Evolutionary conservation across 2,329 filamentous ascomycete species (phyloP).

Genomic region (Salinomyces thailandicus): DNA sequence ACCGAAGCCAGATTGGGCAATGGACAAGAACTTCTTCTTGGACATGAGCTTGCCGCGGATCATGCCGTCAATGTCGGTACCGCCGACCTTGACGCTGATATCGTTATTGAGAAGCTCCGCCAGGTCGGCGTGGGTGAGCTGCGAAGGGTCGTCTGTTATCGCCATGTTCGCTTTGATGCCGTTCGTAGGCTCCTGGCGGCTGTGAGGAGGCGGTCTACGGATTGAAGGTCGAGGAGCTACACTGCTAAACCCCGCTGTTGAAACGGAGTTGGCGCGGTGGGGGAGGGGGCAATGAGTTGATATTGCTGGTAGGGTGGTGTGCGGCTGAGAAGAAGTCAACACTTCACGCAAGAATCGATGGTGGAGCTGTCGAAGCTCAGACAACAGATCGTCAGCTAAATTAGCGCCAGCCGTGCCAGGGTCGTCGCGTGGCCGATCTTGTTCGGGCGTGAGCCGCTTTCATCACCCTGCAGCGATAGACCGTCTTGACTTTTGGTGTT

Average conservation of each 20-base stretch:
- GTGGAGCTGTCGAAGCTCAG: neutral
- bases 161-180: slow-evolving; percentile 19
- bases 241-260: neutral
- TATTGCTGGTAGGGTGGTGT: neutral
- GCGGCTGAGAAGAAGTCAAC: neutral
- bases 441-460: neutral
- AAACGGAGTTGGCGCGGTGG: neutral
- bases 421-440: slow-evolving; percentile 1
- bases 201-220: neutral
- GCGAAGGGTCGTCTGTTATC: slow-evolving; percentile 24
- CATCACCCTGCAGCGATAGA: no score
- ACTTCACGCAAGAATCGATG: neutral
- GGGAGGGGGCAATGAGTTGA: neutral
- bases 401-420: neutral
- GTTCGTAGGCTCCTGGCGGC: neutral
- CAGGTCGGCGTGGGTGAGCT: slow-evolving; percentile 54
- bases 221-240: neutral
- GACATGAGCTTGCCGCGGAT: slow-evolving; percentile 83
- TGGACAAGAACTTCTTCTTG: slow-evolving; percentile 83
- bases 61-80: slow-evolving; percentile 76
- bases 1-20: slow-evolving; percentile 72
- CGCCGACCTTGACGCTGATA: slow-evolving; percentile 74
- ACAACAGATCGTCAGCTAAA: slow-evolving; percentile 1
- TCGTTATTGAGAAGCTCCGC: slow-evolving; percentile 59
- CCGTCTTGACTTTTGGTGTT: no score